Evolutionary conservation across 768 basidiomycete genomes (phyloP), one percentile per base, ranked within the genome.

Genomic region (Kwoniella sp.): DNA sequence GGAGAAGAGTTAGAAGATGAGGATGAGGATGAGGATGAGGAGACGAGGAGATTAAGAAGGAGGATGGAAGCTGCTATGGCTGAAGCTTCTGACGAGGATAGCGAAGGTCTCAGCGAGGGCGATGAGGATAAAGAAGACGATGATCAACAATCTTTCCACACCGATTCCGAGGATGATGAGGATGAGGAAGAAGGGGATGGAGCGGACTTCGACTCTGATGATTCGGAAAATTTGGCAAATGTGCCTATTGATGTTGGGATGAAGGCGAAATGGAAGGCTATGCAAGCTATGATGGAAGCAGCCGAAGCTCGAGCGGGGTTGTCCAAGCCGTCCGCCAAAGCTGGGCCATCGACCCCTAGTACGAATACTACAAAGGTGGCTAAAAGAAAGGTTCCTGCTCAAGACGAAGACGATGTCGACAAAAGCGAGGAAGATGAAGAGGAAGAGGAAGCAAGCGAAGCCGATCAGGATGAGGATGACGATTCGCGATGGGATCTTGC

Each of bases 11-110:
- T 60, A 1, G 53, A 51, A 19, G 60, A 58, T 19, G 49, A 33
- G 4, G 57, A 58, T 19, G 65, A 70, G 27, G 57, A 55, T 25
- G 69, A 70, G 50, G 61, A 64, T 57, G 62, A 63, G 13, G 55
- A 58, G 17, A 67, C 65, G 10, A 37, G 27, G 27, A 56, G 50
- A 44, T 44, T 64, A 24, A 54, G 62, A 53, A 57, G 25, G 25
- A 44, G 63, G 36, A 70, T 70, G 69, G 60, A 70, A 56, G 65
- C 57, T 27, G 63, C 63, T 6, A 70, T 70, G 69, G 67, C 55
- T 40, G 55, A 67, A 47, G 69, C 65, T 24, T 66, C 69, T 7
- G 65, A 70, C 33, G 62, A 64, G n/a, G 62, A 64, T 10, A 30
- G 44, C 5, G 55, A 63, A 3, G 55, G 30, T 30, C 8, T 44